A percentile compares a stretch with the other conserved stretches of the same genome.
phyloP scores from a whole-genome alignment of 331 rosid species.

The Phaseolus coccineus region DNA sequence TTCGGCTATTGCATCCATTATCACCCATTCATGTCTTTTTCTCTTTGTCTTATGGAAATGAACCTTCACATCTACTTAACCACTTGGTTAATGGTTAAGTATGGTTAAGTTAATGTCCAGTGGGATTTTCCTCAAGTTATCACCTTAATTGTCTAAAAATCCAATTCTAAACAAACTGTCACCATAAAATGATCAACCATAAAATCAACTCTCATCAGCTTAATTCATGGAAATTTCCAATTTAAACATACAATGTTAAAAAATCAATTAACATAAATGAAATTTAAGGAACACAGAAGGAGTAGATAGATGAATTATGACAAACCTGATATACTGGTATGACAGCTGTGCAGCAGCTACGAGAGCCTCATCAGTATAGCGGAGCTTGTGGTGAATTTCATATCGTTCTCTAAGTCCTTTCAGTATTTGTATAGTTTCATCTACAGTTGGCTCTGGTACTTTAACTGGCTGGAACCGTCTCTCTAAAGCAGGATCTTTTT shows the following conservation, averaged over 20 bases:
- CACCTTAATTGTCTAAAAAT: too few species aligned
- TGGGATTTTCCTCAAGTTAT: too few species aligned
- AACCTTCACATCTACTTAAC: too few species aligned
- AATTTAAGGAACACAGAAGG: conserved; percentile 19
- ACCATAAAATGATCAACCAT: too few species aligned
- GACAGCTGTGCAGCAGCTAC: conserved; percentile 88
- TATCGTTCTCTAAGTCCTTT: conserved; percentile 89
- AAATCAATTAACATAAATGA: not conserved
- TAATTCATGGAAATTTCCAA: conserved; percentile 10
- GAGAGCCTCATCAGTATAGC: conserved; percentile 87
- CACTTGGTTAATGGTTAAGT: too few species aligned
- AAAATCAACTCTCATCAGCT: not conserved
- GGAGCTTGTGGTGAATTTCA: conserved; percentile 95
- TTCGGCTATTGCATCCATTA: too few species aligned
- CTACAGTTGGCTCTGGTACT: conserved; percentile 93
- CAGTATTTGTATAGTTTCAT: conserved; percentile 83
- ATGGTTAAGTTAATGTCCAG: too few species aligned
- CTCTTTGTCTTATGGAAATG: too few species aligned
- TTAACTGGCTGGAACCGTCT: conserved; percentile 89
- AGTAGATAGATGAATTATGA: conserved; percentile 30
- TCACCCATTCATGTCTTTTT: too few species aligned
- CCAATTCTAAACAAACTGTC: too few species aligned
- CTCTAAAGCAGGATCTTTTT: conserved; percentile 91
- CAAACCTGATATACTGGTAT: conserved; percentile 89
- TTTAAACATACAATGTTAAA: conserved; percentile 27